These are phyloP conservation scores for Xylaria cubensis DNA, from an alignment of 495 filamentous ascomycete species.

Conservation along the genomic window DNA sequence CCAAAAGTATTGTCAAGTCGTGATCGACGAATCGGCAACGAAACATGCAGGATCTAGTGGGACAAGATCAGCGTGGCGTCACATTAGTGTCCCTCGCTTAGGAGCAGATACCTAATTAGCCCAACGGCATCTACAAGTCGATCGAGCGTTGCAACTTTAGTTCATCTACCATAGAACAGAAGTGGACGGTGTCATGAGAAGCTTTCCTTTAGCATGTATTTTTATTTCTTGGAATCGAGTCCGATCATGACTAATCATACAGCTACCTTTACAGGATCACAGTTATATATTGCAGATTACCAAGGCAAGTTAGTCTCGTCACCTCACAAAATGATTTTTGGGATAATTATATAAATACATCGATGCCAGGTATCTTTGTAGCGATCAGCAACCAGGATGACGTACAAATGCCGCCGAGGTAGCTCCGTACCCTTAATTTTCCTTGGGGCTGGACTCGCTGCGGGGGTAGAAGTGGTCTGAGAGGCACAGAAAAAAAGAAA, in stretches of 20 bases:
- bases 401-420: constrained; percentile 26
- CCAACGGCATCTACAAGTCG: background rate
- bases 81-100: constrained; percentile 43
- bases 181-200: background rate
- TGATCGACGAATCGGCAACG: constrained; percentile 39
- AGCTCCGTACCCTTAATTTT: constrained; percentile 24
- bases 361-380: background rate
- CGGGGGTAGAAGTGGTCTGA: constrained; percentile 22
- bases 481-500: constrained; percentile 20
- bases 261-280: background rate
- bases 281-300: background rate
- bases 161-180: background rate
- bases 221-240: background rate
- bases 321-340: background rate
- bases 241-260: background rate
- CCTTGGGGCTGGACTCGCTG: constrained; percentile 23
- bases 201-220: background rate
- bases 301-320: background rate
- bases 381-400: constrained; percentile 28
- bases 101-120: constrained; percentile 31
- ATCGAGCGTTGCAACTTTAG: constrained; percentile 19
- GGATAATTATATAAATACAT: constrained; percentile 21
- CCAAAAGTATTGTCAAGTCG: constrained; percentile 25
- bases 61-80: constrained; percentile 41
- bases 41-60: constrained; percentile 34